Percentiles rank a stretch among this genome's conserved stretches.
Evolutionary conservation across 78 protist species (phyloP).

Genomic region (Dictyostelium discoideum): DNA sequence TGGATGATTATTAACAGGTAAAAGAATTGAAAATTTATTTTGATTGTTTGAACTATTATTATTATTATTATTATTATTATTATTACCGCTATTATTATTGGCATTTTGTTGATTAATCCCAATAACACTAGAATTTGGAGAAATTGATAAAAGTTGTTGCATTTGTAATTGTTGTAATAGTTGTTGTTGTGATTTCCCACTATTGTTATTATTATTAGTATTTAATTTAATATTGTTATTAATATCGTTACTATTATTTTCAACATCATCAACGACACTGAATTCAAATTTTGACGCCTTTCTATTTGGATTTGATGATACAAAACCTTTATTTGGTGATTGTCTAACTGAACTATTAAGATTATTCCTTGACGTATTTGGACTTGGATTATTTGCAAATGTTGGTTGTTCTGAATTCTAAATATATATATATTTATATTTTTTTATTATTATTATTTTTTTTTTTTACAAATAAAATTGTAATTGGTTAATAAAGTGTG

Average conservation of each 20-base stretch:
- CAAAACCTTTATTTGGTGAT: background rate
- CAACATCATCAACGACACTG: background rate
- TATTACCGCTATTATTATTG: too few species aligned
- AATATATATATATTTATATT: background rate
- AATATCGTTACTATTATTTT: background rate
- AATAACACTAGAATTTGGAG: background rate
- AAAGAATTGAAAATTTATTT: constrained; percentile 47
- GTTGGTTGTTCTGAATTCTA: constrained; percentile 58
- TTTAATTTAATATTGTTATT: constrained; percentile 3
- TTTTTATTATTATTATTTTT: background rate
- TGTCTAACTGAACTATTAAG: background rate
- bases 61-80: background rate
- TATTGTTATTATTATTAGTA: background rate
- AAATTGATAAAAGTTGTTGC: constrained; percentile 28
- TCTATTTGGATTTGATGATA: constrained; percentile 11
- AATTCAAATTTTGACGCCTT: constrained; percentile 38
- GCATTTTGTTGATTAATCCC: background rate
- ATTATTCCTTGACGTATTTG: background rate
- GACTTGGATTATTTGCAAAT: constrained; percentile 3
- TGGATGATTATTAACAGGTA: constrained; percentile 14
- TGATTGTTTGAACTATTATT: background rate
- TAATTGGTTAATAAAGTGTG: background rate
- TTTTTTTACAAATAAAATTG: background rate
- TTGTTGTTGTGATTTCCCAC: background rate
- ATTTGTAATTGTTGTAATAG: background rate